phyloP scores from a whole-genome alignment of 2,329 filamentous ascomycete species.

The Xylariomycetidae sp. region DNA sequence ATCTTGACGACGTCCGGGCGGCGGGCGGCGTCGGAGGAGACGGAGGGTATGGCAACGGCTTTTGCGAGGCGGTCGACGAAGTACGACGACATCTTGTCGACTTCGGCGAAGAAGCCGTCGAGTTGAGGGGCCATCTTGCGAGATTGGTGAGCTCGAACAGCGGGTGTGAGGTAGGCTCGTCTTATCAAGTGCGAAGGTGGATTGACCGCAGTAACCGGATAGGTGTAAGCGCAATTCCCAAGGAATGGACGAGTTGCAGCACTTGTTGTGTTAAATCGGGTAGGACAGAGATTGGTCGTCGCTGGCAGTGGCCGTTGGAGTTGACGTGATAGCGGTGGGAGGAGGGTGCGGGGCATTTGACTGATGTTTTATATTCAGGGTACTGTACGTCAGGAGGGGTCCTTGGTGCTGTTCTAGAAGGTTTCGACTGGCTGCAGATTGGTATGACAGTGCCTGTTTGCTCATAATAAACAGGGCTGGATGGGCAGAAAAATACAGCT shows the following conservation, averaged over 20 bases:
- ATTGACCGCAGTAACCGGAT: neutral
- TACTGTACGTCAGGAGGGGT: too few relatives aligned
- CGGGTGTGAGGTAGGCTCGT: conserved; percentile 47
- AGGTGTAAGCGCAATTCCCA: neutral
- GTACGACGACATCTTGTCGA: conserved; percentile 70
- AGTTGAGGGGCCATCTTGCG: conserved; percentile 85
- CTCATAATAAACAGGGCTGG: too few relatives aligned
- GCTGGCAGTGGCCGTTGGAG: too few relatives aligned
- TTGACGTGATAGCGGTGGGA: conserved; percentile 7
- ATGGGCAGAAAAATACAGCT: too few relatives aligned
- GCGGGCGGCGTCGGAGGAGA: conserved; percentile 86
- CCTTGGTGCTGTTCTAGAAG: too few relatives aligned
- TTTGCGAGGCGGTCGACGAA: conserved; percentile 89
- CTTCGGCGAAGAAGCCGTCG: conserved; percentile 88
- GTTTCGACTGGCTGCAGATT: too few relatives aligned
- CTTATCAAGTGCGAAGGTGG: conserved; percentile 12
- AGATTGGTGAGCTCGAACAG: conserved; percentile 54
- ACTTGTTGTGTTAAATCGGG: too few relatives aligned
- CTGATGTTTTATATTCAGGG: conserved; percentile 2
- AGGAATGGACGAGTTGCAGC: too few relatives aligned
- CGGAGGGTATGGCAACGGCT: conserved; percentile 91
- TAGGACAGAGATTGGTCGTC: too few relatives aligned
- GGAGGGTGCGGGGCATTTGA: conserved; percentile 16
- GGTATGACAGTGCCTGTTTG: too few relatives aligned
- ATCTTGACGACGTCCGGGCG: conserved; percentile 93